Base-by-base conservation (phyloP, 164 flowering plant genomes). In the Vitis riparia region DNA sequence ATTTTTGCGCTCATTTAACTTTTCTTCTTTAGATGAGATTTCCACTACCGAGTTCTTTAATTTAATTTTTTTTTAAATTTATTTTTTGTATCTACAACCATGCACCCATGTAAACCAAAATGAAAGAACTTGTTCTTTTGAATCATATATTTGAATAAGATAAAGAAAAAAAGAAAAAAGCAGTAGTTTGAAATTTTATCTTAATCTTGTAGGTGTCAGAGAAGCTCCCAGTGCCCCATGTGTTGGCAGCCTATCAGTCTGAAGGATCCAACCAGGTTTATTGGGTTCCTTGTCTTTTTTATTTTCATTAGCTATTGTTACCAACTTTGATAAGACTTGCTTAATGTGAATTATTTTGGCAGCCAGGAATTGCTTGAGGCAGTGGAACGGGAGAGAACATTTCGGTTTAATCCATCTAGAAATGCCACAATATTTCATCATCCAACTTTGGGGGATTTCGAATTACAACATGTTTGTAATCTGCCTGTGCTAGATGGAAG, bases 281-380 rank as follows among this genome's bases (percentile, higher is more conserved):
- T 30, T 64, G 47, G 19, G 12, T 30, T n/a, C 27, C 27, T 23
- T 23, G 27, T 23, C 27, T 23, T 23, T 23, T 23, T 23, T 0
- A 23, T 23, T 23, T 23, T 23, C 27, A 23, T 23, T 16, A 55
- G 19, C 17, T 44, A 0, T 30, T 15, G 11, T 49, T 5, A 9
- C 59, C 11, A 44, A 23, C 11, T 59, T 48, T 52, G 50, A 48
- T 27, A 55, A 7, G n/a, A 50, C 14, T 55, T 17, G 37, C 16
- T 59, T 13, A 14, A 67, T 17, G 16, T 51, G 37, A 37, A 5
- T 70, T 61, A 30, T 62, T 58, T 11, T 67, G 68, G 61, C 83
- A 83, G 87, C 64, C 84, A 81, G 68, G 87, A 83, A 71, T 69
- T 83, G 64, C 82, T 83, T 62, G 87, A 83, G 48, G 84, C 77